Percentiles rank a stretch among this genome's conserved stretches.
phyloP scores from a whole-genome alignment of 1,284 basidiomycete genomes.

The Apiotrichum brassicae region DNA sequence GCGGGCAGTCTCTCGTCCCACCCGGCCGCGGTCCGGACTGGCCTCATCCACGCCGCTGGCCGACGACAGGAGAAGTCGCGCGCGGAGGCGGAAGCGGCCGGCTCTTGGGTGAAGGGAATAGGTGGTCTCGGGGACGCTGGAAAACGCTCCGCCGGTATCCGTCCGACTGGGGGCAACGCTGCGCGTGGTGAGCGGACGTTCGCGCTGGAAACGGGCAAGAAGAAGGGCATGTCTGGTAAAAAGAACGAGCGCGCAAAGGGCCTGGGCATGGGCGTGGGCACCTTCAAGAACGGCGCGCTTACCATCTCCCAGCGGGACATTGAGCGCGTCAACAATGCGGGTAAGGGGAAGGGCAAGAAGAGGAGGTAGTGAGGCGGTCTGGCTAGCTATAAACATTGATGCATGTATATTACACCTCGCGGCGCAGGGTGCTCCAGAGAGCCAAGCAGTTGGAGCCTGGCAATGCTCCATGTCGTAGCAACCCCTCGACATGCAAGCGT shows the following conservation, averaged over 20 bases:
- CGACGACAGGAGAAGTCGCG: slow-evolving; percentile 25
- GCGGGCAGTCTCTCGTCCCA: slow-evolving; percentile 24
- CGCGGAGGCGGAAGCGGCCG: slow-evolving; percentile 34
- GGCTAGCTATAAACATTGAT: no score
- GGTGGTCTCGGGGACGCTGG: slow-evolving; percentile 39
- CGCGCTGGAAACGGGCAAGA: slow-evolving; percentile 28
- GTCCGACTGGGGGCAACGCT: slow-evolving; percentile 8
- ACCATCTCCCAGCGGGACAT: slow-evolving; percentile 41
- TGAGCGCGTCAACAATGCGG: slow-evolving; percentile 20
- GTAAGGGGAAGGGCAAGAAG: slow-evolving; percentile 16
- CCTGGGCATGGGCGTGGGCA: slow-evolving; percentile 44
- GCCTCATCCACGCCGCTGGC: slow-evolving; percentile 34
- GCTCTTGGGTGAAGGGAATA: slow-evolving; percentile 35
- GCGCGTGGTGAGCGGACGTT: slow-evolving; percentile 23
- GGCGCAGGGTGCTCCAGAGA: neutral
- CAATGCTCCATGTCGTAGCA: no score
- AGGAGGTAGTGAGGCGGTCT: slow-evolving; percentile 7
- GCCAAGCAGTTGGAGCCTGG: no score
- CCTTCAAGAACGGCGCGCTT: slow-evolving; percentile 41
- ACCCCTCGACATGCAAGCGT: no score
- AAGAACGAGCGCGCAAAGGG: slow-evolving; percentile 38
- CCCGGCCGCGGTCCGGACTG: slow-evolving; percentile 39
- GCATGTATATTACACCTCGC: neutral
- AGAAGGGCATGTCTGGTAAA: slow-evolving; percentile 40
- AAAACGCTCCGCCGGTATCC: slow-evolving; percentile 12